Base-by-base conservation (phyloP, 1,284 basidiomycete species). In the Irpex sp. region DNA sequence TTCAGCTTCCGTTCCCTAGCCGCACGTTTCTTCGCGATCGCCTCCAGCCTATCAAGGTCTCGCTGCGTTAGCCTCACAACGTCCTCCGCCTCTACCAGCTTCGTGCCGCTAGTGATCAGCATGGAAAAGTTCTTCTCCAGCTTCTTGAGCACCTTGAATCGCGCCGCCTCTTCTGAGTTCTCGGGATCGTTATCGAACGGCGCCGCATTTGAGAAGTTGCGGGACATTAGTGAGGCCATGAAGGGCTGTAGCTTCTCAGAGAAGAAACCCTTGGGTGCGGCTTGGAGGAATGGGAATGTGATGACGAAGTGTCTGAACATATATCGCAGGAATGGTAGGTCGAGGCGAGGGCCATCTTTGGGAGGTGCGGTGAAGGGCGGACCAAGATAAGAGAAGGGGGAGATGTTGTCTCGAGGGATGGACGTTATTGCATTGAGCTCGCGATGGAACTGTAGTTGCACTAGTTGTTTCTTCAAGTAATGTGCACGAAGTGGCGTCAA, bases 161-260 rank as follows among this genome's bases (percentile, higher is more conserved):
- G 65, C 0, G 71, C 66, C 1, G 66, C 68, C 81, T 89, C 72
- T 77, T 81, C 66, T 80, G 84, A 64, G 78, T 82, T 79, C 35
- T 85, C 82, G 1, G 78, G 74, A 59, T 80, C 72, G 49, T 86
- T 82, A 65, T 90, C 88, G 62, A 89, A 73, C 61, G 82, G 74
- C 14, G 86, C 83, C 0, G 83, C 81, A 0, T 87, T 75, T n/a
- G 86, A 82, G 51, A 95, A 78, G 70, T 93, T 92, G 58, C 90
- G 83, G 1, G 90, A 80, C 12, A 97, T 78, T 66, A 94, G 82
- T 37, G 89, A 91, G 21, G 87, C 85, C 60, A 94, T 81, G 74
- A 97, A 97, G 0, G 95, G 94, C 76, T 97, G 95, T 0, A 98
- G 83, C 74, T 98, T 98, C 65, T 88, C 85, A 0, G 90, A 87